Conservation (phyloP, 139 green algal genomes). For the Zygnema cylindricum region DNA sequence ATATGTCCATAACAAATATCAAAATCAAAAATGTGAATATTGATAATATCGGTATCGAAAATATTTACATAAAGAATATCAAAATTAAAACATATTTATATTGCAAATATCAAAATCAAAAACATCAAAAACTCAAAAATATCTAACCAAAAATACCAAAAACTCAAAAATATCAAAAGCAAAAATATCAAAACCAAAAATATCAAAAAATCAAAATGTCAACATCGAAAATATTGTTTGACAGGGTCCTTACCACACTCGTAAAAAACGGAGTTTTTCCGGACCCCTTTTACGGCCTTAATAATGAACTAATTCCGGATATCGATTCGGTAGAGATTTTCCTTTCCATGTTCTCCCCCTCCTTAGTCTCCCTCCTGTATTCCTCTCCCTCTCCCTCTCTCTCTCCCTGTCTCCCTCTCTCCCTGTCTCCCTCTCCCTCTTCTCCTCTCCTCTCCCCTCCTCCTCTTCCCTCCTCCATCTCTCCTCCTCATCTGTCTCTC, state of each 20-base stretch:
- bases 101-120: not conserved
- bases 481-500: too few species aligned
- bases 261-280: constrained; percentile 58
- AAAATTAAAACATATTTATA: constrained; percentile 4
- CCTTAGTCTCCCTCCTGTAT: too few species aligned
- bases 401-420: too few species aligned
- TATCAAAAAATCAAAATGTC: not conserved
- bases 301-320: constrained; percentile 52
- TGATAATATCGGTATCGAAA: too few species aligned
- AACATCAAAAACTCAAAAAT: not conserved
- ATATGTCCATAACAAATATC: too few species aligned
- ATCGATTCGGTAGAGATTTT: constrained; percentile 30
- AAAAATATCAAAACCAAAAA: not conserved
- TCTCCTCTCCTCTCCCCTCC: too few species aligned
- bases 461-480: too few species aligned
- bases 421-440: too few species aligned
- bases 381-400: too few species aligned
- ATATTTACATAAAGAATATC: constrained; percentile 24
- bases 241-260: constrained; percentile 57
- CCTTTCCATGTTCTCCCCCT: too few species aligned
- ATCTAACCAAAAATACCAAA: constrained; percentile 8
- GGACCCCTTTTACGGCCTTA: constrained; percentile 54
- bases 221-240: not conserved
- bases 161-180: constrained; percentile 13
- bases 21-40: too few species aligned